Percentiles rank a stretch among this genome's conserved stretches.
Evolutionary conservation across 140 eudicot genomes (phyloP).

Genomic region (Cichorium intybus): DNA sequence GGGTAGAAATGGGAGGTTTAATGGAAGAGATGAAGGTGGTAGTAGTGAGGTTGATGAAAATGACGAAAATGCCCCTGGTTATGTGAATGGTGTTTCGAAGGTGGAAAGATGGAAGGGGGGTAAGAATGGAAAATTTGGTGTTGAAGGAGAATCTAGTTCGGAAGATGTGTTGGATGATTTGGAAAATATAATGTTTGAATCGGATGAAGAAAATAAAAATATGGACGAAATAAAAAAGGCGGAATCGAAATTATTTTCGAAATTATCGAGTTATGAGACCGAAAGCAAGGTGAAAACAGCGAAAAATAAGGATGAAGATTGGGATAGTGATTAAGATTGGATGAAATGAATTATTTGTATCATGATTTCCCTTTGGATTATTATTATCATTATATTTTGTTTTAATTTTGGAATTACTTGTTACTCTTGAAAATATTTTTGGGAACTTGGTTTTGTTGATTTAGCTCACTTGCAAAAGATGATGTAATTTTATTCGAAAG

Average conservation of each 20-base stretch:
- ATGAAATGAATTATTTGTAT: constrained; percentile 11
- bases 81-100: constrained; percentile 24
- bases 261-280: neutral
- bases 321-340: constrained; percentile 53
- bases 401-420: neutral
- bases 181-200: constrained; percentile 59
- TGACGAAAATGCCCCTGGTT: neutral
- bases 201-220: constrained; percentile 43
- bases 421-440: neutral
- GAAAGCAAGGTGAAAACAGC: constrained; percentile 33
- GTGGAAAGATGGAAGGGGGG: constrained; percentile 43
- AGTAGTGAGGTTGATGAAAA: constrained; percentile 7
- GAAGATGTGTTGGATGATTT: constrained; percentile 49
- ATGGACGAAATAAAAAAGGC: neutral
- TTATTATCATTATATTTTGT: neutral
- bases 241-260: constrained; percentile 7
- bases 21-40: constrained; percentile 19
- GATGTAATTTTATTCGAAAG: neutral
- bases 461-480: neutral
- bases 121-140: too few relatives aligned
- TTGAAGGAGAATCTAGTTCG: constrained; percentile 26
- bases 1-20: constrained; percentile 27
- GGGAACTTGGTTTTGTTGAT: neutral
- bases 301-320: constrained; percentile 46
- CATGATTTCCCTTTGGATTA: neutral